Percentiles rank a stretch among this genome's conserved stretches.
phyloP scores from a whole-genome alignment of 2,329 filamentous ascomycete species.

The Fusarium chlamydosporum region DNA sequence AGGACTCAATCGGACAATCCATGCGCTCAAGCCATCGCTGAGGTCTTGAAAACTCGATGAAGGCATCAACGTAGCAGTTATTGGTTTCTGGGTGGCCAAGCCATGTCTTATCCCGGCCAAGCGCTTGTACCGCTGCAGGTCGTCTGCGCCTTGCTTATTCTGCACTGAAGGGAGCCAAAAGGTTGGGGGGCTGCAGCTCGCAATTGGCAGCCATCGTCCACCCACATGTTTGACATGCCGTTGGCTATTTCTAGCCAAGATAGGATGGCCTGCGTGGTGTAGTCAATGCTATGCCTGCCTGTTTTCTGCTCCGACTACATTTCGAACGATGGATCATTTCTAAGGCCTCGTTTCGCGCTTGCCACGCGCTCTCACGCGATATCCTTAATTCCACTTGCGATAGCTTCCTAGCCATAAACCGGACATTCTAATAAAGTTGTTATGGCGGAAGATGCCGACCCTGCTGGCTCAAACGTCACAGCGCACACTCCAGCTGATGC shows the following conservation, averaged over 20 bases:
- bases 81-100: conserved; percentile 31
- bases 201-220: conserved; percentile 43
- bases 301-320: conserved; percentile 24
- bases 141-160: conserved; percentile 41
- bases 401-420: conserved; percentile 9
- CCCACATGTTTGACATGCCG: conserved; percentile 46
- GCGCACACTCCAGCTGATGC: conserved; percentile 42
- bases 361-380: conserved; percentile 17
- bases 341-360: conserved; percentile 33
- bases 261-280: conserved; percentile 41
- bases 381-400: conserved; percentile 5
- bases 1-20: background rate
- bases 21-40: conserved; percentile 1
- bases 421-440: conserved; percentile 11
- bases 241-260: conserved; percentile 36
- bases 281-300: conserved; percentile 30
- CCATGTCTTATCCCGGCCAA: conserved; percentile 20
- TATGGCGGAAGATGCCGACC: conserved; percentile 41
- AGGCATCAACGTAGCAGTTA: conserved; percentile 1
- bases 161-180: conserved; percentile 30
- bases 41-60: conserved; percentile 12
- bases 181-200: conserved; percentile 41
- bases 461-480: conserved; percentile 38
- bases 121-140: conserved; percentile 36
- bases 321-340: conserved; percentile 31